Evolutionary conservation across 805 yeast species (phyloP).

Genomic region (Zygosaccharomyces lentus): DNA sequence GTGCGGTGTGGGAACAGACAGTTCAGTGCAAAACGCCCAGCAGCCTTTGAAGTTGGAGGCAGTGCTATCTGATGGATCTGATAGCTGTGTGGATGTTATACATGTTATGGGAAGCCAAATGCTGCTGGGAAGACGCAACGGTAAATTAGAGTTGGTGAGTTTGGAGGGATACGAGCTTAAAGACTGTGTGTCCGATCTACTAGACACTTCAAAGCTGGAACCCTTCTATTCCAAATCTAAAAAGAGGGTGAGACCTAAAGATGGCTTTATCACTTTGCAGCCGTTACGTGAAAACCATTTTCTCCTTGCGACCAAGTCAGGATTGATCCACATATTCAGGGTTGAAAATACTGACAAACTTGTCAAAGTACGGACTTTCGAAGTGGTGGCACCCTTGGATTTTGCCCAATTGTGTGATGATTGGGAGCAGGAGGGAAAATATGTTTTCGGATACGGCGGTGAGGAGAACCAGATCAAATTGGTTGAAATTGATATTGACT

Average conservation of each 20-base stretch:
- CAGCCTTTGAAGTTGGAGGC: constrained; percentile 57
- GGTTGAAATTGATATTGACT: constrained; percentile 23
- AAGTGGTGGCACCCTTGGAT: constrained; percentile 43
- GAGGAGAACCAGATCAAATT: constrained; percentile 53
- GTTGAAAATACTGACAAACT: constrained; percentile 16
- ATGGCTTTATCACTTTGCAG: constrained; percentile 38
- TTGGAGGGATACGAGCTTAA: constrained; percentile 22
- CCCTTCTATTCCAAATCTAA: constrained; percentile 25
- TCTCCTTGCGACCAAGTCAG: constrained; percentile 37
- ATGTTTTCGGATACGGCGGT: constrained; percentile 76
- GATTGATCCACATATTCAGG: constrained; percentile 33
- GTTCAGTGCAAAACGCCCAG: constrained; percentile 61
- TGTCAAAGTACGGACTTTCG: constrained; percentile 16
- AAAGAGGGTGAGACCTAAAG: constrained; percentile 32
- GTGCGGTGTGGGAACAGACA: constrained; percentile 70
- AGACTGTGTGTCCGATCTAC: constrained; percentile 18
- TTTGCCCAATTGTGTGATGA: constrained; percentile 43
- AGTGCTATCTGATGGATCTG: constrained; percentile 40
- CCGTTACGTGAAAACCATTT: constrained; percentile 27
- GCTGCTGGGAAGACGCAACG: constrained; percentile 45
- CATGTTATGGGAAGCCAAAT: constrained; percentile 35
- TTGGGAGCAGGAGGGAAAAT: constrained; percentile 39
- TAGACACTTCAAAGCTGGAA: constrained; percentile 24
- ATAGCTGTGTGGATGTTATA: constrained; percentile 38
- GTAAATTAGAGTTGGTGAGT: constrained; percentile 40